Evolutionary conservation across 2,329 filamentous ascomycete species (phyloP).

Genomic region (Calonectria pseudoturangicola): DNA sequence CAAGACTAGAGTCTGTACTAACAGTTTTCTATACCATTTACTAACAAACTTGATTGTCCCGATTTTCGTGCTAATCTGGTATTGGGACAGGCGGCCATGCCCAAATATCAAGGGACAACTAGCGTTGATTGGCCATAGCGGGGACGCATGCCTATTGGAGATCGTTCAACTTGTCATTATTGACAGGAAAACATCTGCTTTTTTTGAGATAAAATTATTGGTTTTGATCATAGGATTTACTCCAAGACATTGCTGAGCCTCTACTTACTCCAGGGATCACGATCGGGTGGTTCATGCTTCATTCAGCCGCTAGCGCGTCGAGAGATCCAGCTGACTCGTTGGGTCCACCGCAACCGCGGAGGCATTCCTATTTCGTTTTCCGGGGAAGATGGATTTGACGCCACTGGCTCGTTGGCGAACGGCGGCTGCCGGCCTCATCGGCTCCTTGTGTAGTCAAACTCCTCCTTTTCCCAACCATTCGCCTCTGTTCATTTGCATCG

Average conservation of each 20-base stretch:
- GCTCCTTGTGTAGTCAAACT: no score
- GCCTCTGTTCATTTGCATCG: neutral
- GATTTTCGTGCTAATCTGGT: no score
- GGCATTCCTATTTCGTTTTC: conserved; percentile 2
- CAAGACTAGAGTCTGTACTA: no score
- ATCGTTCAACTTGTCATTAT: neutral
- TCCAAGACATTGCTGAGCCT: neutral
- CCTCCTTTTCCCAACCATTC: no score
- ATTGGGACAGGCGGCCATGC: no score
- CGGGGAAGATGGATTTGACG: neutral
- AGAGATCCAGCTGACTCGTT: neutral
- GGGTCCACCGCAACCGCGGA: neutral
- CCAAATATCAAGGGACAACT: neutral
- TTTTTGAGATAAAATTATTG: neutral
- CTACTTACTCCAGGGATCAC: neutral
- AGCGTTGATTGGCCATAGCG: neutral
- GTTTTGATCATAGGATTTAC: neutral
- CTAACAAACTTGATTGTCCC: no score
- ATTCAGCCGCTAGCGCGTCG: conserved; percentile 5
- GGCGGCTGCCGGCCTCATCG: neutral
- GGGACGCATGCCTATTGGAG: conserved; percentile 14
- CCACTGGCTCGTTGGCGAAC: neutral
- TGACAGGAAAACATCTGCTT: neutral
- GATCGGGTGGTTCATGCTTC: conserved; percentile 9
- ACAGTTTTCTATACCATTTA: no score